Conservation (phyloP, 106 monocot genomes). For the Amphibolis antarctica region DNA sequence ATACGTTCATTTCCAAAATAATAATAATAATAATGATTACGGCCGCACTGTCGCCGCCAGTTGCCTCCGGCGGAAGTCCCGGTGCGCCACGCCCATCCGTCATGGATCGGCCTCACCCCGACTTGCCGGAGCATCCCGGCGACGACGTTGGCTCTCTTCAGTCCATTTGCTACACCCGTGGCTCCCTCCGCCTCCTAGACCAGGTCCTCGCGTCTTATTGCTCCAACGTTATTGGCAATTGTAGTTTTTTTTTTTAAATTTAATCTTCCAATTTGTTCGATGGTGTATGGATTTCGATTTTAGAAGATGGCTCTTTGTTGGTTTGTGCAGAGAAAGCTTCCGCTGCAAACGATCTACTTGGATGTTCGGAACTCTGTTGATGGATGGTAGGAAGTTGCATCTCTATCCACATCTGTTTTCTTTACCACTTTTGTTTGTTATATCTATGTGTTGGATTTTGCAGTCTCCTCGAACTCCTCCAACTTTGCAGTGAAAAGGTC, state of each 20-base stretch:
- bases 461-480: too few relatives aligned
- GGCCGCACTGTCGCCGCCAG: too few relatives aligned
- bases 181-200: conserved; percentile 91
- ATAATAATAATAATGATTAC: too few relatives aligned
- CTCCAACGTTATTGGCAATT: too few relatives aligned
- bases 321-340: conserved; percentile 69
- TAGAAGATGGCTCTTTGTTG: background rate
- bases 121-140: background rate
- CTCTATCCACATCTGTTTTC: background rate
- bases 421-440: background rate
- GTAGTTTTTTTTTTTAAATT: background rate
- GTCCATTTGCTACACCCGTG: conserved; percentile 69
- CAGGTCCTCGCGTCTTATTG: conserved; percentile 58
- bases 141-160: conserved; percentile 30
- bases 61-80: too few relatives aligned
- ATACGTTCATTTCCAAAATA: too few relatives aligned
- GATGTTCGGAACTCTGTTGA: conserved; percentile 50
- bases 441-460: background rate
- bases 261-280: background rate
- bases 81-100: too few relatives aligned
- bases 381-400: conserved; percentile 56
- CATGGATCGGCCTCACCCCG: background rate
- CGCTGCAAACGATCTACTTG: conserved; percentile 66
- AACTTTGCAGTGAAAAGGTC: too few relatives aligned
- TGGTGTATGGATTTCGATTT: background rate